phyloP scores from a whole-genome alignment of 805 yeast species.

The Torulaspora indica region DNA sequence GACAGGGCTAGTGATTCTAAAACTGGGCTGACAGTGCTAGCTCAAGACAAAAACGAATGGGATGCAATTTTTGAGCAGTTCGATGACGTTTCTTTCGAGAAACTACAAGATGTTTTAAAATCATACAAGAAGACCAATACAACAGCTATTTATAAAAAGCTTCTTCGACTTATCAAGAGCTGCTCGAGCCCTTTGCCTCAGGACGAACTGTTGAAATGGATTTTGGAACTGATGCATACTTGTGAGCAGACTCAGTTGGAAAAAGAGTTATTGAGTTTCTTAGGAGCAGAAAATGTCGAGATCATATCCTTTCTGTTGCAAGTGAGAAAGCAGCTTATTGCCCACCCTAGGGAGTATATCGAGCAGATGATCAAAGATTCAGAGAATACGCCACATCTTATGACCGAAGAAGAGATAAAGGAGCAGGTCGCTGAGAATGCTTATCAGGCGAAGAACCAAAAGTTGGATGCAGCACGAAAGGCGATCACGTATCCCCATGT shows the following conservation, averaged over 20 bases:
- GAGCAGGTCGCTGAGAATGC: constrained; percentile 50
- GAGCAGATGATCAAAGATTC: constrained; percentile 19
- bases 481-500: constrained; percentile 79
- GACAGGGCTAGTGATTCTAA: constrained; percentile 33
- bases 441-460: constrained; percentile 45
- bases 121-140: constrained; percentile 14
- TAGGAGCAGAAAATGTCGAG: constrained; percentile 86
- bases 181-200: constrained; percentile 32
- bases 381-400: constrained; percentile 31
- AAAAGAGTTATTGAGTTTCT: constrained; percentile 64
- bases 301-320: constrained; percentile 48
- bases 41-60: constrained; percentile 40
- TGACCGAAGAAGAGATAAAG: constrained; percentile 54
- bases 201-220: constrained; percentile 34
- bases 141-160: constrained; percentile 17
- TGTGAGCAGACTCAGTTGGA: constrained; percentile 59
- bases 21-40: constrained; percentile 31
- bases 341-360: constrained; percentile 20
- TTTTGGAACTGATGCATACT: constrained; percentile 29
- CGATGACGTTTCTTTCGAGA: constrained; percentile 29
- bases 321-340: constrained; percentile 14
- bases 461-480: constrained; percentile 43
- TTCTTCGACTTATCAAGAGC: constrained; percentile 16
- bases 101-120: constrained; percentile 21
- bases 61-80: constrained; percentile 38